Evolutionary conservation across 2,329 filamentous ascomycete genomes (phyloP), one percentile per base, ranked within the genome.

Genomic region (Aureobasidium sp.): DNA sequence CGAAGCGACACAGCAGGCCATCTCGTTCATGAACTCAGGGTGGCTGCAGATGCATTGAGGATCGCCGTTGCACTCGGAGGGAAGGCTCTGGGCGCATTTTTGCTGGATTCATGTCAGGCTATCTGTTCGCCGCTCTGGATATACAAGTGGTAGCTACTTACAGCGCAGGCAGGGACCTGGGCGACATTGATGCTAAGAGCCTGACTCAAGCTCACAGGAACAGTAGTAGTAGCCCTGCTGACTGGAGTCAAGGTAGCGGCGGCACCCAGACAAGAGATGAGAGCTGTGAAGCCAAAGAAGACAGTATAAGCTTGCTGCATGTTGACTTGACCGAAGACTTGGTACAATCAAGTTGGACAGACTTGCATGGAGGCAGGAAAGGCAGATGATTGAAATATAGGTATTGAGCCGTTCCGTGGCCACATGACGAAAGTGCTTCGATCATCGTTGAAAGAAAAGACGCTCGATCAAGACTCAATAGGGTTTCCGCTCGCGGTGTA

Each of bases 131-230:
- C 15, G 8, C 9, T 9, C 7, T 32, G 13, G 9, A 43, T 3
- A 39, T 6, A 20, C 13, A 15, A n/a, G 24, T 20, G 20, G 12
- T 12, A 13, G 13, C 26, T 15, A 59, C 43, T 59, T 48, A 59
- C 55, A n/a, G 55, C 55, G 10, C 55, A 59, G 32, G 43, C 29
- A 26, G 55, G 55, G 9, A 59, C 55, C n/a, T 37, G n/a, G 8
- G 55, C 55, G 20, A 59, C 55, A 39, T 59, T 34, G n/a, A 59
- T 47, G 41, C 43, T 37, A 17, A 59, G 55, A 15, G 44, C 27
- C 24, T 47, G 41, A 34, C 55, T 59, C 55, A 59, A 10, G 27
- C 55, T 59, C n/a, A 48, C 55, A 37, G 55, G 55, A 59, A 44
- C 43, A 59, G 55, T 48, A n/a, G 32, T 29, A n/a, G 43, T 59